Evolutionary conservation across 2,329 filamentous ascomycete species (phyloP).

Genomic region (Aspergillus phoenicis): DNA sequence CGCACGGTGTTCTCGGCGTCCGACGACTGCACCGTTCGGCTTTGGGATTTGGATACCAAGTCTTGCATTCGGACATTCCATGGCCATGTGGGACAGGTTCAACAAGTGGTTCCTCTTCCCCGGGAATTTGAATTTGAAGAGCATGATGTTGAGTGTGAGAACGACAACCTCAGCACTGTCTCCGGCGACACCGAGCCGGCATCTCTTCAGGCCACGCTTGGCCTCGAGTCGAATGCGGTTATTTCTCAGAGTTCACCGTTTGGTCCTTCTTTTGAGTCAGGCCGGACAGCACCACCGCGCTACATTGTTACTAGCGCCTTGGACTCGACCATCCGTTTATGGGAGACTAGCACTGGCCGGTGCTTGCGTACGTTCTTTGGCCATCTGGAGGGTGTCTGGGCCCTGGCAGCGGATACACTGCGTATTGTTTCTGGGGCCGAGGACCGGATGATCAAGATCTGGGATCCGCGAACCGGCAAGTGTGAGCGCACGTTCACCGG

Average conservation of each 20-base stretch:
- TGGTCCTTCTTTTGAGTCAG: slow-evolving; percentile 63
- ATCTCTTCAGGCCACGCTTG: slow-evolving; percentile 28
- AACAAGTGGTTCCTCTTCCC: slow-evolving; percentile 83
- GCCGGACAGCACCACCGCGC: slow-evolving; percentile 73
- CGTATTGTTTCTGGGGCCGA: slow-evolving; percentile 87
- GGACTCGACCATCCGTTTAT: slow-evolving; percentile 87
- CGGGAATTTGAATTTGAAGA: slow-evolving; percentile 89
- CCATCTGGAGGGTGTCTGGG: slow-evolving; percentile 95
- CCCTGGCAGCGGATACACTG: slow-evolving; percentile 82
- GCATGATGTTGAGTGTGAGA: slow-evolving; percentile 58
- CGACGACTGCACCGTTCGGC: slow-evolving; percentile 85
- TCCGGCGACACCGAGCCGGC: slow-evolving; percentile 34
- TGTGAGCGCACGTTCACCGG: slow-evolving; percentile 92
- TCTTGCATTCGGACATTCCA: slow-evolving; percentile 75
- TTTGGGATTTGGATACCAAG: slow-evolving; percentile 90
- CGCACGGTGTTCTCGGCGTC: slow-evolving; percentile 90
- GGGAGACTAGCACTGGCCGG: slow-evolving; percentile 80
- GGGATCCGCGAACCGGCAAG: slow-evolving; percentile 88
- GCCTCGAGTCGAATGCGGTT: slow-evolving; percentile 27
- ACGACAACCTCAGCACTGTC: slow-evolving; percentile 53
- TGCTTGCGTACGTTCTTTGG: slow-evolving; percentile 94
- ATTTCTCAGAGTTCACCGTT: slow-evolving; percentile 57
- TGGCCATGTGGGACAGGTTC: slow-evolving; percentile 92
- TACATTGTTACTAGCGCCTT: slow-evolving; percentile 94
- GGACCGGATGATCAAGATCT: slow-evolving; percentile 93